phyloP scores from a whole-genome alignment of 495 filamentous ascomycete genomes.

The Talaromyces nanjingensis region DNA sequence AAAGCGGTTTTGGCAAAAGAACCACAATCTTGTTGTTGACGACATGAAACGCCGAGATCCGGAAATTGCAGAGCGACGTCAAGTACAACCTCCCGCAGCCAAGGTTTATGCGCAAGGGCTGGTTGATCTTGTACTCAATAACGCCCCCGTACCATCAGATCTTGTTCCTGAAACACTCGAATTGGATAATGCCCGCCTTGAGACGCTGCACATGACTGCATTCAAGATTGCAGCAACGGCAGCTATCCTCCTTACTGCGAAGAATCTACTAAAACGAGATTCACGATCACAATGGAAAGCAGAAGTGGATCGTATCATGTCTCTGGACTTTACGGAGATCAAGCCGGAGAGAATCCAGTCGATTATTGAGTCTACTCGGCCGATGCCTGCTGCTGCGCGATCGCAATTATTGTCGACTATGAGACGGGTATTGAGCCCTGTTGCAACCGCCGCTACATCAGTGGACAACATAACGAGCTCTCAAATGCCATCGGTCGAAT shows the following conservation, averaged over 20 bases:
- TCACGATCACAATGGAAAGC: slow-evolving; percentile 82
- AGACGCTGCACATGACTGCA: slow-evolving; percentile 56
- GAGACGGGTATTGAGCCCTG: slow-evolving; percentile 47
- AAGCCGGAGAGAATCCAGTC: slow-evolving; percentile 61
- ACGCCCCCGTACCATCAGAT: slow-evolving; percentile 44
- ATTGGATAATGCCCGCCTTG: slow-evolving; percentile 67
- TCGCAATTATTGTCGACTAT: slow-evolving; percentile 41
- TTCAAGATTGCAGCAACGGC: slow-evolving; percentile 75
- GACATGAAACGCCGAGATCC: slow-evolving; percentile 70
- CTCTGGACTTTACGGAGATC: slow-evolving; percentile 47
- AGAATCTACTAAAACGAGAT: slow-evolving; percentile 92
- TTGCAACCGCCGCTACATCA: slow-evolving; percentile 30
- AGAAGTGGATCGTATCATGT: slow-evolving; percentile 71
- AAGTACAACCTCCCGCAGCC: slow-evolving; percentile 28
- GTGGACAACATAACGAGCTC: slow-evolving; percentile 22
- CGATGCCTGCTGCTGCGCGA: slow-evolving; percentile 57
- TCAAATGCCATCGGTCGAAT: slow-evolving; percentile 27
- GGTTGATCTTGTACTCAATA: slow-evolving; percentile 56
- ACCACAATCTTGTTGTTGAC: slow-evolving; percentile 59
- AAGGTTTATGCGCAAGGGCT: slow-evolving; percentile 77
- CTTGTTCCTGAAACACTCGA: slow-evolving; percentile 78
- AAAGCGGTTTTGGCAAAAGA: slow-evolving; percentile 62
- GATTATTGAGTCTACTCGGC: slow-evolving; percentile 70
- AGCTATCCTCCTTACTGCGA: slow-evolving; percentile 79
- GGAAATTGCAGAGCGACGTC: slow-evolving; percentile 50